Percentiles rank a stretch among this genome's conserved stretches.
Conservation (phyloP, 768 basidiomycete genomes). For the Cubamyces sp. region DNA sequence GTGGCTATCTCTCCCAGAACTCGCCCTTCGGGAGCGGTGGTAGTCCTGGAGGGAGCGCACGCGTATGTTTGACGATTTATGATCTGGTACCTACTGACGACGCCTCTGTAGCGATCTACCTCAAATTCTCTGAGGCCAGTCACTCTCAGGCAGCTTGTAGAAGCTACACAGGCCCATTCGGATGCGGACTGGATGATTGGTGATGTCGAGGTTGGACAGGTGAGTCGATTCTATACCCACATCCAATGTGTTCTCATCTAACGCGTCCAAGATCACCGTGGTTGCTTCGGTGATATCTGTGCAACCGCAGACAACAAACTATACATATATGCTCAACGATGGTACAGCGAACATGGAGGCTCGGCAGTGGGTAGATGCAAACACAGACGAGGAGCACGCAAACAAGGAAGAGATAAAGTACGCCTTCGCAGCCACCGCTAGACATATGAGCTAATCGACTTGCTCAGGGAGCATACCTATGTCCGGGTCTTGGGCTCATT, state of each 20-base stretch:
- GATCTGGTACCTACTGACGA: neutral
- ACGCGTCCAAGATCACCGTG: constrained; percentile 58
- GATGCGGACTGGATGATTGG: constrained; percentile 91
- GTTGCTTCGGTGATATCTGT: constrained; percentile 76
- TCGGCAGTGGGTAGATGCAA: constrained; percentile 81
- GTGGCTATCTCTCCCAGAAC: constrained; percentile 56
- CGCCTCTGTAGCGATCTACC: constrained; percentile 38
- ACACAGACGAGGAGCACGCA: constrained; percentile 55
- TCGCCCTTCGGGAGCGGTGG: constrained; percentile 60
- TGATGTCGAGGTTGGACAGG: constrained; percentile 80
- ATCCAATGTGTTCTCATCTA: neutral
- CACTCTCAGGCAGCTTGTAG: constrained; percentile 73
- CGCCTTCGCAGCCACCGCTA: constrained; percentile 17
- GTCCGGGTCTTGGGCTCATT: constrained; percentile 82
- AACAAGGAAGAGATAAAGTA: constrained; percentile 53
- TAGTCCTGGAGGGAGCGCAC: constrained; percentile 58
- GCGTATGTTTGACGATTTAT: constrained; percentile 38
- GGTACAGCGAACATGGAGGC: constrained; percentile 81
- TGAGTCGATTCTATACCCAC: constrained; percentile 34
- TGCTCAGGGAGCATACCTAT: constrained; percentile 68
- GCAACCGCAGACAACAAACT: constrained; percentile 76
- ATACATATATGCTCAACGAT: constrained; percentile 81
- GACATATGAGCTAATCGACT: neutral
- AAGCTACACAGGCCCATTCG: constrained; percentile 80
- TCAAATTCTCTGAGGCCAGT: constrained; percentile 68